Evolutionary conservation across 1,139 yeast species (phyloP).

Genomic region (Suhomyces chickasaworum): DNA sequence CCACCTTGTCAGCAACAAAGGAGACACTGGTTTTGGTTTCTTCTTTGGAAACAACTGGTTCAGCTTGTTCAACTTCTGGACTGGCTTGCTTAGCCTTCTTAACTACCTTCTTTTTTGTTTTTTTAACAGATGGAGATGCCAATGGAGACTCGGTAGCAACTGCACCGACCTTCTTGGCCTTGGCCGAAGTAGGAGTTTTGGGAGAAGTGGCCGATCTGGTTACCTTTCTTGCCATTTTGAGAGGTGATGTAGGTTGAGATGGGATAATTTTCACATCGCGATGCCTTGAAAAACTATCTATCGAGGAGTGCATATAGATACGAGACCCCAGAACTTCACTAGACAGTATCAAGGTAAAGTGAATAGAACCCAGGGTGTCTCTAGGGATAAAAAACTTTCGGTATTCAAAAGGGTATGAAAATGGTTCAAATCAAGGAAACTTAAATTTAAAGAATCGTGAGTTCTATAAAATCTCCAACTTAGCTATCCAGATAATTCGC

Average conservation of each 20-base stretch:
- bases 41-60: neutral
- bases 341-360: no score
- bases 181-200: slow-evolving; percentile 19
- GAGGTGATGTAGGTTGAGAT: slow-evolving; percentile 3
- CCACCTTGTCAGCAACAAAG: slow-evolving; percentile 16
- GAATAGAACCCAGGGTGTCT: no score
- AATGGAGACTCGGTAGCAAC: slow-evolving; percentile 22
- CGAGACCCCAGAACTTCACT: neutral
- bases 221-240: slow-evolving; percentile 23
- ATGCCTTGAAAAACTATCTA: slow-evolving; percentile 5
- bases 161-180: slow-evolving; percentile 17
- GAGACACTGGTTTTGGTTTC: neutral
- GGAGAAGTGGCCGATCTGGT: slow-evolving; percentile 19
- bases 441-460: no score
- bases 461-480: no score
- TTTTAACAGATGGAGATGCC: slow-evolving; percentile 15
- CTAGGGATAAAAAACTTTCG: no score
- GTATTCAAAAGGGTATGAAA: no score
- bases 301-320: slow-evolving; percentile 1
- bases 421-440: no score
- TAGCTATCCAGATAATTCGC: no score
- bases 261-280: slow-evolving; percentile 14
- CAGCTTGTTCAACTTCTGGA: slow-evolving; percentile 4
- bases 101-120: slow-evolving; percentile 10
- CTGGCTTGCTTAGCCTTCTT: slow-evolving; percentile 7